Conservation (phyloP, 140 eudicot genomes). For the Ambrosia hybrid region DNA sequence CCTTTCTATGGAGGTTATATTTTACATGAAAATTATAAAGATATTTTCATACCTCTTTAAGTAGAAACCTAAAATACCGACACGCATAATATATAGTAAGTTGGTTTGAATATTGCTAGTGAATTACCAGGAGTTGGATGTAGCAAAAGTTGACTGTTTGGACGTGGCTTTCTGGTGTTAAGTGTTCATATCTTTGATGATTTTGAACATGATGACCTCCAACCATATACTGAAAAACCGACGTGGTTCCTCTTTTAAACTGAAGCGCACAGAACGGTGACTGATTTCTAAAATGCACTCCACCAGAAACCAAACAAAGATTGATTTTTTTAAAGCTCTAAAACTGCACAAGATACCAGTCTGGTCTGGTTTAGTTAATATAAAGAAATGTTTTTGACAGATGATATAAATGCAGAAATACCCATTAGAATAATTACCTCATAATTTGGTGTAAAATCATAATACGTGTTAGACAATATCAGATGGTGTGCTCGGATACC, state of each 20-base stretch:
- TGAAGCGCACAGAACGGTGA: background rate
- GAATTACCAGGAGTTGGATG: background rate
- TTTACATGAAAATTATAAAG: conserved; percentile 10
- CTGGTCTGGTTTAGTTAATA: background rate
- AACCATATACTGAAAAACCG: too few species aligned
- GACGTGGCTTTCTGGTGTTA: background rate
- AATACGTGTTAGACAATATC: conserved; percentile 32
- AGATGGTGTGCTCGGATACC: conserved; percentile 28
- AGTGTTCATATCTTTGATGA: background rate
- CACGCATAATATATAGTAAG: background rate
- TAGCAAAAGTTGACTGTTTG: background rate
- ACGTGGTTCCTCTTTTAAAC: too few species aligned
- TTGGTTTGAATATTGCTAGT: conserved; percentile 4
- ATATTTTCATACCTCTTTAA: background rate
- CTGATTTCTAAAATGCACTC: background rate
- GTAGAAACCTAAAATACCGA: background rate
- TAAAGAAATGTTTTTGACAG: too few species aligned
- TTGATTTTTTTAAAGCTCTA: background rate
- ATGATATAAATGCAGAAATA: too few species aligned
- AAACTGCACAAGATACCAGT: background rate
- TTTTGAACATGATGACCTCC: background rate
- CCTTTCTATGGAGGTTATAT: background rate
- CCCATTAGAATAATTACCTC: too few species aligned
- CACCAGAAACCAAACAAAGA: background rate
- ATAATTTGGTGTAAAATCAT: conserved; percentile 40